Evolutionary conservation across 257 asterid genomes (phyloP).

Genomic region (Lavandula angustifolia): DNA sequence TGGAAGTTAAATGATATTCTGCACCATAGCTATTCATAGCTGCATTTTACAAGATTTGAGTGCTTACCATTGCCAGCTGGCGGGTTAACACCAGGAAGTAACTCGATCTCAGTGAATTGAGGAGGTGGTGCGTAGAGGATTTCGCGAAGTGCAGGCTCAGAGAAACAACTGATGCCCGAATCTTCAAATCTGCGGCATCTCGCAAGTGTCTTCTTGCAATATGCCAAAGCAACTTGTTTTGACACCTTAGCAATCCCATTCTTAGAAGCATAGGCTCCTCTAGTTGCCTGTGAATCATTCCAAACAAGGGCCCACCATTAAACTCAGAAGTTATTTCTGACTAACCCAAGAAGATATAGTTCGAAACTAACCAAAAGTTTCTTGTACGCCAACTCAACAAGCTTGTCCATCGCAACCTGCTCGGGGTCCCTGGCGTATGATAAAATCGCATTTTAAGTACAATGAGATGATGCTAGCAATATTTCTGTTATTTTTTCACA

Average conservation of each 20-base stretch:
- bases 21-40: neutral
- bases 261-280: slow-evolving; percentile 75
- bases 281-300: slow-evolving; percentile 77
- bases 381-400: slow-evolving; percentile 77
- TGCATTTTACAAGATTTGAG: slow-evolving; percentile 15
- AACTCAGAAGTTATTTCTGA: slow-evolving; percentile 18
- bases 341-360: slow-evolving; percentile 11
- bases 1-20: neutral
- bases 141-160: slow-evolving; percentile 68
- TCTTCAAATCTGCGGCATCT: slow-evolving; percentile 75
- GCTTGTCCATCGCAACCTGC: slow-evolving; percentile 83
- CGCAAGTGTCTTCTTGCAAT: slow-evolving; percentile 74
- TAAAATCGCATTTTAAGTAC: slow-evolving; percentile 12
- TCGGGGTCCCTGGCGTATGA: slow-evolving; percentile 73
- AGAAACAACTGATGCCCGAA: slow-evolving; percentile 75
- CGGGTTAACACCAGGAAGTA: slow-evolving; percentile 43
- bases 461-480: slow-evolving; percentile 20
- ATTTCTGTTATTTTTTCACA: slow-evolving; percentile 7
- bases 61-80: slow-evolving; percentile 45
- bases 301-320: slow-evolving; percentile 23
- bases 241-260: slow-evolving; percentile 79
- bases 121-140: slow-evolving; percentile 81
- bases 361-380: slow-evolving; percentile 75
- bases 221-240: slow-evolving; percentile 72
- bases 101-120: slow-evolving; percentile 53